Percentiles rank a stretch among this genome's conserved stretches.
phyloP scores from a whole-genome alignment of 75 land plant genomes.

The Pinus tabuliformis region DNA sequence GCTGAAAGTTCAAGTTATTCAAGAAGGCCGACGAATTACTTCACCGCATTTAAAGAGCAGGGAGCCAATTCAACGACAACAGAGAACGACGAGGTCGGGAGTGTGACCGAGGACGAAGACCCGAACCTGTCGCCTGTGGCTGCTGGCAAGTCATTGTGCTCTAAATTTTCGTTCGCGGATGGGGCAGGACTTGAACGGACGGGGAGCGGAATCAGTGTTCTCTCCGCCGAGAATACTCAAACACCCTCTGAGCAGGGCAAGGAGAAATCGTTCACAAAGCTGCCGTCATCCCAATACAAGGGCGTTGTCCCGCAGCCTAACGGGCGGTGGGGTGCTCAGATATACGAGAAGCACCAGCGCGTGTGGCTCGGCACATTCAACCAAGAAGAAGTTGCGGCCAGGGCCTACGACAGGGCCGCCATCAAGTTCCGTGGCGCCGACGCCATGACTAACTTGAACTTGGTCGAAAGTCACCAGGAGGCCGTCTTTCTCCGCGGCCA shows the following conservation, averaged over 20 bases:
- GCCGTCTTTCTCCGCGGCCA: constrained; percentile 30
- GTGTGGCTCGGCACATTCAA: constrained; percentile 87
- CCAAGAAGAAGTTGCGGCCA: constrained; percentile 77
- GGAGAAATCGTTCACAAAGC: neutral
- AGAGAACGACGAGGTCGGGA: neutral
- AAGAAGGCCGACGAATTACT: too few relatives aligned
- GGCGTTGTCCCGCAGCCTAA: constrained; percentile 84
- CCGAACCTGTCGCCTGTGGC: neutral
- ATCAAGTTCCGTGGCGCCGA: constrained; percentile 79
- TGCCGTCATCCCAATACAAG: constrained; percentile 26
- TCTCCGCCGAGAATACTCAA: neutral
- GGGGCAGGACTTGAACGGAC: neutral
- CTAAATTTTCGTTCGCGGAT: neutral
- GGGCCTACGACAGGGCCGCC: constrained; percentile 87
- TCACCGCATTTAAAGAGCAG: too few relatives aligned
- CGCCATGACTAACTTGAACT: constrained; percentile 75
- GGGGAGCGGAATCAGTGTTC: neutral
- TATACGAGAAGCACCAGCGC: constrained; percentile 69
- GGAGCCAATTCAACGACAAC: too few relatives aligned
- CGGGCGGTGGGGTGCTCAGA: constrained; percentile 94
- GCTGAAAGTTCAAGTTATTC: neutral
- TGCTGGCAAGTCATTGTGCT: neutral
- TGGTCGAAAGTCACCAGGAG: constrained; percentile 26
- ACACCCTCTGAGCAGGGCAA: neutral
- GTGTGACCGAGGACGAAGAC: neutral